Evolutionary conservation across 306 rosid species (phyloP), one percentile per base, ranked within the genome.

Genomic region (Begonia fuchsioides): DNA sequence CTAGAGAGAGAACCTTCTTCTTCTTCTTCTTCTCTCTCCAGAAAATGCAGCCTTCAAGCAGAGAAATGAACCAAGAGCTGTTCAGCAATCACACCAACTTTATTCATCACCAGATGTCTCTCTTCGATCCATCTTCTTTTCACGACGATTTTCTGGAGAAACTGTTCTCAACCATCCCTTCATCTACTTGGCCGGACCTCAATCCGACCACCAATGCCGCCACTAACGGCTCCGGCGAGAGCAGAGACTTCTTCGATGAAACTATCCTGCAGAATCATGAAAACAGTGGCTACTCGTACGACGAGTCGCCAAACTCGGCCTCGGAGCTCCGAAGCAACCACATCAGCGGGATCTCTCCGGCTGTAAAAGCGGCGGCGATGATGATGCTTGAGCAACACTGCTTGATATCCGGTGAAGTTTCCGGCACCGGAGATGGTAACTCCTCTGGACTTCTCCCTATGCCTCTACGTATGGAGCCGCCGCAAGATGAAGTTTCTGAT

Each of bases 311-410:
- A 20, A 65, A 15, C 62, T 60, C 72, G 9, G 45, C 73, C 38
- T 58, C 82, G 26, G 70, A 77, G 60, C 72, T 77, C 57, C 60
- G 62, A 0, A 68, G 62, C 75, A 77, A 74, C 41, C 86, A 76
- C 54, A 67, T 80, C 72, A 68, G 13, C 14, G 66, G 55, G 13
- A 51, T 43, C 15, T 43, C 50, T 3, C 66, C 51, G 13, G 51
- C 64, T 8, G 14, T 64, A 6, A 64, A 47, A 41, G 40, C 20
- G 6, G 56, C 75, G 17, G 69, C 73, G 15, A 50, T 77, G 59
- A n/a, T n/a, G n/a, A 62, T 80, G 78, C 76, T 80, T 60, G 79
- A 76, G 5, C 79, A 73, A 15, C 79, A 76, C 55, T 67, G 68
- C 53, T 67, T 70, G 43, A 61, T 60, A 72, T 49, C 74, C 11